These are phyloP conservation scores for Dictyophora rubrovolvata DNA, from an alignment of 768 basidiomycete species.

Conservation along the genomic window DNA sequence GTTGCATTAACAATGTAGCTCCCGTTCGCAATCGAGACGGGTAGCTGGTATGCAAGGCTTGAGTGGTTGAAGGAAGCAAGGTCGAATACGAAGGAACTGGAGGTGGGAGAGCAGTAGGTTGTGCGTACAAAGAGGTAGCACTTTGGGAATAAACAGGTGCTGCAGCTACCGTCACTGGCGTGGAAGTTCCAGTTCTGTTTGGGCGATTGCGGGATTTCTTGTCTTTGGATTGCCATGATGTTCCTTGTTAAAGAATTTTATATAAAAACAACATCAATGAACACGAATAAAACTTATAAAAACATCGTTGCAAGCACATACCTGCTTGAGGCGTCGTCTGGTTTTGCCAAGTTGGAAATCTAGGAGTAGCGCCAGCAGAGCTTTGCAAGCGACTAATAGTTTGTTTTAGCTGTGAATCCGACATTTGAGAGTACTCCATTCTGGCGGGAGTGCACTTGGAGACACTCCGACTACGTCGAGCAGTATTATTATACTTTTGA, in stretches of 20 bases:
- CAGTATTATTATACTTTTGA: too few species aligned
- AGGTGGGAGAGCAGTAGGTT: slow-evolving; percentile 25
- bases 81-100: slow-evolving; percentile 29
- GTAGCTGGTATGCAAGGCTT: slow-evolving; percentile 76
- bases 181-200: slow-evolving; percentile 1
- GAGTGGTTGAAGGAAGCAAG: slow-evolving; percentile 44
- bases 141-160: background rate
- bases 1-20: slow-evolving; percentile 82
- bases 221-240: slow-evolving; percentile 7
- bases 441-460: background rate
- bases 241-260: background rate
- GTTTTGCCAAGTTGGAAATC: slow-evolving; percentile 7
- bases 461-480: too few species aligned
- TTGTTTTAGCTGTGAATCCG: slow-evolving; percentile 6
- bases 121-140: background rate
- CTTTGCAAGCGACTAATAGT: slow-evolving; percentile 8
- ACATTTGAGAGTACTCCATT: slow-evolving; percentile 8
- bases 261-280: background rate
- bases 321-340: background rate
- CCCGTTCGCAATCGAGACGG: slow-evolving; percentile 87
- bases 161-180: background rate
- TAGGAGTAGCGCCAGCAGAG: slow-evolving; percentile 6
- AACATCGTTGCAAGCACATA: background rate
- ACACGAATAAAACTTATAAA: background rate
- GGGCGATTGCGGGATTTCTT: slow-evolving; percentile 6